Evolutionary conservation across 495 filamentous ascomycete species (phyloP).

Genomic region (Chaetomium fimeti): DNA sequence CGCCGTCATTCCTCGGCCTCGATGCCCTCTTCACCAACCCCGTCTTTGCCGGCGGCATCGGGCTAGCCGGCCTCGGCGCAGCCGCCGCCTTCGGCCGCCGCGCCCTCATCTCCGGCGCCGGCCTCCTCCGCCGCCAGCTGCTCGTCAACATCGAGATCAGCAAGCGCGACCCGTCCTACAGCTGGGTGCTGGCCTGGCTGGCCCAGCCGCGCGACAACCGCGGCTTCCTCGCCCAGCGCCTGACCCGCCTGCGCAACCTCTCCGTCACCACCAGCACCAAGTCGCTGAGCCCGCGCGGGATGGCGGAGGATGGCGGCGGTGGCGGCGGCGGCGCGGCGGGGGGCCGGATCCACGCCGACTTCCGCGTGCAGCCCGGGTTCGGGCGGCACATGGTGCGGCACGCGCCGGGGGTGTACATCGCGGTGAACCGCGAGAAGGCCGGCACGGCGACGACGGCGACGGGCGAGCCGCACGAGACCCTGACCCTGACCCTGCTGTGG

Average conservation of each 20-base stretch:
- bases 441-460: slow-evolving; percentile 67
- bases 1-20: slow-evolving; percentile 41
- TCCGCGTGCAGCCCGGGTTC: slow-evolving; percentile 85
- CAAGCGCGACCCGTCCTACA: slow-evolving; percentile 87
- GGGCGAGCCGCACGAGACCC: slow-evolving; percentile 88
- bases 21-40: slow-evolving; percentile 56
- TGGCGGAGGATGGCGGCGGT: slow-evolving; percentile 36
- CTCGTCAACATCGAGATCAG: slow-evolving; percentile 94
- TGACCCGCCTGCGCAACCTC: slow-evolving; percentile 52
- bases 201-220: slow-evolving; percentile 66
- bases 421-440: slow-evolving; percentile 79
- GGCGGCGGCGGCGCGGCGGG: slow-evolving; percentile 58
- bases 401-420: slow-evolving; percentile 73
- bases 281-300: slow-evolving; percentile 60
- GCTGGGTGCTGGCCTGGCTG: slow-evolving; percentile 93
- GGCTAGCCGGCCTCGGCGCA: slow-evolving; percentile 83
- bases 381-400: slow-evolving; percentile 85
- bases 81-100: slow-evolving; percentile 72
- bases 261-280: slow-evolving; percentile 52
- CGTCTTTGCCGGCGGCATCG: slow-evolving; percentile 64
- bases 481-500: slow-evolving; percentile 90
- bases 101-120: slow-evolving; percentile 63
- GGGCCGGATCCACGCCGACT: slow-evolving; percentile 62
- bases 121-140: slow-evolving; percentile 75
- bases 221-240: slow-evolving; percentile 45